A percentile compares a stretch with the other conserved stretches of the same genome.
Conservation (phyloP, 2,329 filamentous ascomycete species). For the Fusarium camptoceras region DNA sequence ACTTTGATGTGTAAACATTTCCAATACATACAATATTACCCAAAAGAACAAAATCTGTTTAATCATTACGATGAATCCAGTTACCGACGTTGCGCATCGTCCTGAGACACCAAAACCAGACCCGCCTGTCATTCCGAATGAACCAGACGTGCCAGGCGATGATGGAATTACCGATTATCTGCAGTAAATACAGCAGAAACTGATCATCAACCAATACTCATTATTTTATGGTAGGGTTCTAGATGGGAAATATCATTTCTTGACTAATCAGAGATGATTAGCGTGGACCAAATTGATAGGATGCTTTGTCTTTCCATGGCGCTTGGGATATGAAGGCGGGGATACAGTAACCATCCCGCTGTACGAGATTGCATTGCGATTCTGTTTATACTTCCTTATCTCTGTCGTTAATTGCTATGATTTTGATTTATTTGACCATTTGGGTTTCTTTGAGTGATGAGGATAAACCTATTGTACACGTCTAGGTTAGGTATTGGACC, state of each 20-base stretch:
- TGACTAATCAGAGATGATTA: slow-evolving; percentile 32
- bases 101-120: slow-evolving; percentile 50
- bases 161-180: slow-evolving; percentile 49
- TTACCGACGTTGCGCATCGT: slow-evolving; percentile 37
- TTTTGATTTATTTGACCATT: not conserved
- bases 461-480: not conserved
- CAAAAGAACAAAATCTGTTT: not conserved
- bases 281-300: slow-evolving; percentile 15
- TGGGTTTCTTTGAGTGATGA: not conserved
- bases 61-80: slow-evolving; percentile 11
- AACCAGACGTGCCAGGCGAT: slow-evolving; percentile 47
- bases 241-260: slow-evolving; percentile 2
- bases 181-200: slow-evolving; percentile 1
- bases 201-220: not conserved
- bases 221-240: slow-evolving; percentile 22
- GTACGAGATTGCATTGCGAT: not conserved
- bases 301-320: slow-evolving; percentile 6
- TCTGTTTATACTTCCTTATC: not conserved
- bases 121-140: slow-evolving; percentile 46
- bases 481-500: not conserved
- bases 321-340: slow-evolving; percentile 6
- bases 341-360: not conserved
- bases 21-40: not conserved
- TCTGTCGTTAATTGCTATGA: not conserved
- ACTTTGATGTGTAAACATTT: slow-evolving; percentile 1